Evolutionary conservation across 805 yeast species (phyloP), one percentile per base, ranked within the genome.

Genomic region (Priceomyces melissophilus): DNA sequence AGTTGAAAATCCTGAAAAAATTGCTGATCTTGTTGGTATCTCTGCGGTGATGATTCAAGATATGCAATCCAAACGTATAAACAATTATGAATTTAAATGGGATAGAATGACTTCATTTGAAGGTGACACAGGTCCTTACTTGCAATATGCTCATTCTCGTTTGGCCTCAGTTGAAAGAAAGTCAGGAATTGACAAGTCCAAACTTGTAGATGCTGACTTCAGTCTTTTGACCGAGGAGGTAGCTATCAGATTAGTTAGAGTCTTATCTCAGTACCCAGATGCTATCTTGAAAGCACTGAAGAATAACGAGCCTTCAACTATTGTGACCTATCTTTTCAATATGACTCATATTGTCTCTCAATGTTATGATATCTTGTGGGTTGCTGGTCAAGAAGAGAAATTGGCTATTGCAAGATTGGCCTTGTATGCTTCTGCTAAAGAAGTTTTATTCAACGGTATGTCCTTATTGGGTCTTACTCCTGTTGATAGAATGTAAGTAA

Each of bases 41-140:
- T 84, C 96, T 25, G 99, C 99, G 4, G 96, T 93, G 46, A 90
- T 93, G 96, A 87, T 93, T 58, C 99, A 93, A 76, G 99, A 93
- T 67, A 90, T 93, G 98, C 95, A 87, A 69, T 82, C 96, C 46
- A 93, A 93, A 73, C 84, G 99, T 67, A 79, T 91, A 67, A 89
- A 91, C 74, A 91, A 93, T 71, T 93, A 93, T 71, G 87, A 83
- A 57, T 93, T 93, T 71, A 87, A 88, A 67, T 93, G 99, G 99
- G 88, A 87, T 56, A 85, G 99, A 73, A 93, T 93, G 97, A 77
- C 86, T 34, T 88, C 98, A 3, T 90, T 93, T 52, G 99, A 93
- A 74, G 99, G 99, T 68, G 99, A 93, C 68, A 93, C 99, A 42
- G 99, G 99, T 62, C 98, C 99, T 45, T 93, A 93, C 70, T 77